Evolutionary conservation across 2,329 filamentous ascomycete genomes (phyloP).

Genomic region (Colletotrichum cereale): DNA sequence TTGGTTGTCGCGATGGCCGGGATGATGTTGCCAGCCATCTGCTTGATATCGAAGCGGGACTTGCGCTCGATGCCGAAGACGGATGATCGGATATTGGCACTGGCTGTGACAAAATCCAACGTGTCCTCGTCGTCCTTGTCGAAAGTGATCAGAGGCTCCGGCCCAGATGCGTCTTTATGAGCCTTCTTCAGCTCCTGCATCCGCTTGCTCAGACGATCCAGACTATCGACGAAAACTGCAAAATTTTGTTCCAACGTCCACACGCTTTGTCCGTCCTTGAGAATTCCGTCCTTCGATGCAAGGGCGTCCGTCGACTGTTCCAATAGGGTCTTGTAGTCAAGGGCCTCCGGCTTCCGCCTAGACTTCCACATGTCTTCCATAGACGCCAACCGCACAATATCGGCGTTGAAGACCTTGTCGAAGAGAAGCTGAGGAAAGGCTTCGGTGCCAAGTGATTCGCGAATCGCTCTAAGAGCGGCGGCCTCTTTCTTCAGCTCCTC

Average conservation of each 20-base stretch:
- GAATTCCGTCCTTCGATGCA: conserved; percentile 65
- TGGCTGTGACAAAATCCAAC: conserved; percentile 91
- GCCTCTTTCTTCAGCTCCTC: conserved; percentile 88
- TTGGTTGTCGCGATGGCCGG: conserved; percentile 98
- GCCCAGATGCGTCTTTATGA: conserved; percentile 58
- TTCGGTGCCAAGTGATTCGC: conserved; percentile 81
- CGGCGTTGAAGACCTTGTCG: conserved; percentile 90
- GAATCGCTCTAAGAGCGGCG: conserved; percentile 84
- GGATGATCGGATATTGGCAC: conserved; percentile 87
- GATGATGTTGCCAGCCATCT: conserved; percentile 99
- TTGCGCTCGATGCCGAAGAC: conserved; percentile 91
- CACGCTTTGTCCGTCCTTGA: conserved; percentile 76
- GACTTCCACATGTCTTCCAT: conserved; percentile 99
- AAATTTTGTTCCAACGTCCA: conserved; percentile 91
- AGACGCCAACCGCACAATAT: conserved; percentile 83
- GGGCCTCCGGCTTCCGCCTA: conserved; percentile 77
- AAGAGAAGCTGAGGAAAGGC: conserved; percentile 86
- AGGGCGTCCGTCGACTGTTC: conserved; percentile 63
- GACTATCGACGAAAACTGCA: conserved; percentile 86
- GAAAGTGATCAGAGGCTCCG: conserved; percentile 80
- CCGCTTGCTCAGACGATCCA: conserved; percentile 81
- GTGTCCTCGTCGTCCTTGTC: conserved; percentile 98
- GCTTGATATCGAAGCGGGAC: conserved; percentile 96
- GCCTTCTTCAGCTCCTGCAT: conserved; percentile 72
- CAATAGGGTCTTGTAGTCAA: conserved; percentile 75